Base-by-base conservation (phyloP, 495 filamentous ascomycete species). In the Diplogelasinospora grovesii region DNA sequence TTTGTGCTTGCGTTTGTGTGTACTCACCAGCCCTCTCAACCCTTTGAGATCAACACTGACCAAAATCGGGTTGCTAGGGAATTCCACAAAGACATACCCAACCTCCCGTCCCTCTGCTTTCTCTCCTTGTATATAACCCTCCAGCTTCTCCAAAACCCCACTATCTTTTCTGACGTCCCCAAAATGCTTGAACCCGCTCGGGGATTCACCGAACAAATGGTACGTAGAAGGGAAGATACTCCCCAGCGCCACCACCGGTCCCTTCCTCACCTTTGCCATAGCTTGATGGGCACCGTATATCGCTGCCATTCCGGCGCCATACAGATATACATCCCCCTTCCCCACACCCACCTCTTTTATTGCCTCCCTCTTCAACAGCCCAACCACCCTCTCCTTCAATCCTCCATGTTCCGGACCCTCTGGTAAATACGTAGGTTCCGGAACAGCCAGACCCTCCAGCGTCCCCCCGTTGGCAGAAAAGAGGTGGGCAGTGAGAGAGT, bases 41-140 rank as follows among this genome's bases (percentile, higher is more conserved):
- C 69, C 46, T 11, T 38, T 25, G n/a, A 78, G 13, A 49, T 77
- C 63, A 5, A 60, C 48, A 13, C 65, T 64, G 5, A 53, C 52
- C 5, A 73, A 24, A 0, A 70, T 43, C 5, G 71, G 73, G 40
- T 74, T 75, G 16, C 54, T 59, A 6, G 72, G 69, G 37, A 71
- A 64, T 50, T 76, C 68, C 22, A 55, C 51, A 45, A 66, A 70
- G 15, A 71, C 30, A 8, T 63, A 64, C 15, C 44, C 47, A 9
- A 59, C 46, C 39, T 30, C 26, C 25, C 50, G 46, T 9, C 60
- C 60, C 18, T 52, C 53, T 11, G 22, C 27, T 19, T 46, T 44
- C 22, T 69, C 57, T 1, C 21, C 40, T 31, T 61, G 60, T 5
- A 69, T 43, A 33, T 60, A 54, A 1, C 11, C 29, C 39, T 69